Conservation (phyloP, 306 rosid species). For the Sechiopsis laciniata region DNA sequence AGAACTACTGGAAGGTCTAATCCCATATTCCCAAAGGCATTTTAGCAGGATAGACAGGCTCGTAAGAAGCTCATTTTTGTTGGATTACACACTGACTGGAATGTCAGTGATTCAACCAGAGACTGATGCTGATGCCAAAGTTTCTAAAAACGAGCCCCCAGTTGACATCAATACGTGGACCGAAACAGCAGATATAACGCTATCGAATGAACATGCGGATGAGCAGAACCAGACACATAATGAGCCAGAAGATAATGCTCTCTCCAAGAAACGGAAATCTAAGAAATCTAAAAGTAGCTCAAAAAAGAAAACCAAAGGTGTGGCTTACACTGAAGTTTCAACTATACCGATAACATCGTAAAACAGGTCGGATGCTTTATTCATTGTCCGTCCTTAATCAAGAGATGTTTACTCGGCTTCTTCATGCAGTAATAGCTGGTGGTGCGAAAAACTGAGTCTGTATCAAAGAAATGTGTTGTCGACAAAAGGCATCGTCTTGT, state of each 20-base stretch:
- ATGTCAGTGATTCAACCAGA: slow-evolving; percentile 91
- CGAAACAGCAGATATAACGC: slow-evolving; percentile 20
- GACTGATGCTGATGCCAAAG: slow-evolving; percentile 26
- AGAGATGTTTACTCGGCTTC: background rate
- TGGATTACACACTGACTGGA: slow-evolving; percentile 61
- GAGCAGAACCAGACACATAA: slow-evolving; percentile 31
- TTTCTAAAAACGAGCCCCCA: slow-evolving; percentile 23
- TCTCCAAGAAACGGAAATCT: slow-evolving; percentile 66
- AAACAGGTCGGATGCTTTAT: background rate
- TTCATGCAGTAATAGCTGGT: background rate
- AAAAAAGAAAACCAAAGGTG: slow-evolving; percentile 54
- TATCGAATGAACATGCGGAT: slow-evolving; percentile 21
- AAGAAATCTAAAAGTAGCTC: slow-evolving; percentile 44
- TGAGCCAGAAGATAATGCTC: slow-evolving; percentile 20
- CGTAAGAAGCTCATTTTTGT: slow-evolving; percentile 69
- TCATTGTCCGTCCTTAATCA: background rate
- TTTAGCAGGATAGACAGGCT: slow-evolving; percentile 76
- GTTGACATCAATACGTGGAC: slow-evolving; percentile 27
- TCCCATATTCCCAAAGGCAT: slow-evolving; percentile 86
- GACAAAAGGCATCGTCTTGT: background rate
- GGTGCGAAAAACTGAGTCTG: background rate
- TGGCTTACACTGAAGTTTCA: slow-evolving; percentile 43
- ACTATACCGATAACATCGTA: slow-evolving; percentile 34
- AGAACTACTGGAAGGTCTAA: slow-evolving; percentile 70
- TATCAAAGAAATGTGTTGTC: background rate